These are phyloP conservation scores for Trypanosoma melophagium DNA, from an alignment of 208 protist genomes.

Conservation along the genomic window DNA sequence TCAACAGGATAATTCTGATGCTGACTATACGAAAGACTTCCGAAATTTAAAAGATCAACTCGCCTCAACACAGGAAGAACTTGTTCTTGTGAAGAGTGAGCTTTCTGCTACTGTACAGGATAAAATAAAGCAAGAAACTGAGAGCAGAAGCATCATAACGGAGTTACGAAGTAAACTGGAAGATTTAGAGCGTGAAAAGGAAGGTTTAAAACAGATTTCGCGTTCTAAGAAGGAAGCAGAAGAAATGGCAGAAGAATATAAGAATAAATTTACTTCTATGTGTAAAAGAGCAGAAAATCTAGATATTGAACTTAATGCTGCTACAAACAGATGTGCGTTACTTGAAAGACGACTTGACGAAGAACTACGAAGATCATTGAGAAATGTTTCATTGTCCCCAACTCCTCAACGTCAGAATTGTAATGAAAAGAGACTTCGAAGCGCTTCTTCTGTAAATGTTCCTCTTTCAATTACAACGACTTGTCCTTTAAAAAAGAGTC, in stretches of 20 bases:
- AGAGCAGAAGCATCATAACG: constrained; percentile 32
- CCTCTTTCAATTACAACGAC: constrained; percentile 12
- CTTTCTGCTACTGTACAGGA: constrained; percentile 47
- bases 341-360: constrained; percentile 77
- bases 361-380: constrained; percentile 46
- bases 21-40: constrained; percentile 61
- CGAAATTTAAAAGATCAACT: constrained; percentile 57
- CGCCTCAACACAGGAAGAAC: constrained; percentile 42
- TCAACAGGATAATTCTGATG: constrained; percentile 60
- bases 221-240: constrained; percentile 39
- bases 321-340: constrained; percentile 47
- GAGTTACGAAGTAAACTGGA: constrained; percentile 55
- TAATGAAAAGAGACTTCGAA: constrained; percentile 17
- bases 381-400: constrained; percentile 31
- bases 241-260: constrained; percentile 45
- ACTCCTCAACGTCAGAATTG: constrained; percentile 14
- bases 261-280: constrained; percentile 39
- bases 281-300: constrained; percentile 51
- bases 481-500: constrained; percentile 23
- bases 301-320: constrained; percentile 62
- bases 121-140: constrained; percentile 47
- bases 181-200: constrained; percentile 41
- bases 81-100: constrained; percentile 50
- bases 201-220: constrained; percentile 27
- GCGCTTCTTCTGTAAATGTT: constrained; percentile 23